Evolutionary conservation across 2,329 filamentous ascomycete species (phyloP), one percentile per base, ranked within the genome.

Genomic region (Botryosphaeria dothidea): DNA sequence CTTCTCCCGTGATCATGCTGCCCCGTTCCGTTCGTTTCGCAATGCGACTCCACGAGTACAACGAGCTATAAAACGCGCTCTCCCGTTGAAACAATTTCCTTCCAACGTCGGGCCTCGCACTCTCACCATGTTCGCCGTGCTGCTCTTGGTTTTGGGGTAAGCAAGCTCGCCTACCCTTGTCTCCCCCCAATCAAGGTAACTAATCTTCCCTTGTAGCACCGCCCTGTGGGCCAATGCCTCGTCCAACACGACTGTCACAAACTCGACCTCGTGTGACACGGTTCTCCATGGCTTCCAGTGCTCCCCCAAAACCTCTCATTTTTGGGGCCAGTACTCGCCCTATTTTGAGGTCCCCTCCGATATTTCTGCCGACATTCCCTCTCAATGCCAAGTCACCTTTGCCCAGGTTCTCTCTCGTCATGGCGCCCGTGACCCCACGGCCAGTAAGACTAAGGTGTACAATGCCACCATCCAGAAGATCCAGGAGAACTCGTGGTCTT

Each of bases 301-400:
- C 76, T 82, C 83, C 54, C 77, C 84, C 3, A 75, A 84, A 34
- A 83, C 89, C 49, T 86, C 88, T 1, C 90, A 88, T 69, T 84
- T 82, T 64, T 96, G 92, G 92, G 93, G 93, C 64, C 92, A 94
- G 75, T 97, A 97, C 76, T 90, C 92, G 19, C 92, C 93, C 1
- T 96, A 88, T 79, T 97, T 91, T 78, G 85, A 89, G 0, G 89
- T 93, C 0, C 84, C 88, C 6, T 92, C 90, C 1, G 81, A 86
- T 2, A 86, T 92, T 58, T 81, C 86, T 17, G 70, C 83, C 6
- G 80, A 81, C 7, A 79, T 90, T 0, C 93, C 92, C 0, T 69
- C 80, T 0, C 82, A 81, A n/a, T 97, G 93, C 78, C 80, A 85
- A 13, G 80, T 94, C 70, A 94, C 89, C 2, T 94, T 96, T 77